Conservation (phyloP, 805 yeast species). For the Soucietia sequanensis region DNA sequence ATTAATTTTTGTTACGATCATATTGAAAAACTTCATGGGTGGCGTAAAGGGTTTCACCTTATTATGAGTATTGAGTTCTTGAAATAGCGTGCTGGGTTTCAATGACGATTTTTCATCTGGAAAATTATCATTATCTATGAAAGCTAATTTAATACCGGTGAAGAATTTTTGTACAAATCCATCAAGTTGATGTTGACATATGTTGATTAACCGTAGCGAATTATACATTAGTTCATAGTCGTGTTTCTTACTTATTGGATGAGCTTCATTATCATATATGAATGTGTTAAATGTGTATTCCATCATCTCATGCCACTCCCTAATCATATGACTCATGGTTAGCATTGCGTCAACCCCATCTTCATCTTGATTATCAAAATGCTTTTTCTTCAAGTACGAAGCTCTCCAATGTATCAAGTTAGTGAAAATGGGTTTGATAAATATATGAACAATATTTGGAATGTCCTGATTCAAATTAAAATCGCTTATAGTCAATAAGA, state of each 20-base stretch:
- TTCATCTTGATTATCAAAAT: no score
- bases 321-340: no score
- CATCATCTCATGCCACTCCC: constrained; percentile 1
- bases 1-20: constrained; percentile 2
- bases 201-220: constrained; percentile 12
- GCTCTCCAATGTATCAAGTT: neutral
- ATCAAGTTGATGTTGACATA: constrained; percentile 2
- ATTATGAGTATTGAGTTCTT: no score
- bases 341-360: no score
- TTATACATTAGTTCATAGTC: constrained; percentile 22
- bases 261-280: constrained; percentile 7
- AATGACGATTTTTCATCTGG: no score
- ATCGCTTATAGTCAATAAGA: neutral
- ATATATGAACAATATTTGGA: no score
- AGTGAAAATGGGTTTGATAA: no score
- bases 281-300: constrained; percentile 3
- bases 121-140: no score
- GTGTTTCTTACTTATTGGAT: constrained; percentile 5
- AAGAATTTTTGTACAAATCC: neutral
- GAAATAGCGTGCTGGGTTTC: no score
- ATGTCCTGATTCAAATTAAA: neutral
- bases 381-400: neutral
- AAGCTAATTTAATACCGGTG: constrained; percentile 2
- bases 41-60: no score
- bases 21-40: neutral